phyloP scores from a whole-genome alignment of 371 early-diverging fungal species.

The Parasitella parasitica region DNA sequence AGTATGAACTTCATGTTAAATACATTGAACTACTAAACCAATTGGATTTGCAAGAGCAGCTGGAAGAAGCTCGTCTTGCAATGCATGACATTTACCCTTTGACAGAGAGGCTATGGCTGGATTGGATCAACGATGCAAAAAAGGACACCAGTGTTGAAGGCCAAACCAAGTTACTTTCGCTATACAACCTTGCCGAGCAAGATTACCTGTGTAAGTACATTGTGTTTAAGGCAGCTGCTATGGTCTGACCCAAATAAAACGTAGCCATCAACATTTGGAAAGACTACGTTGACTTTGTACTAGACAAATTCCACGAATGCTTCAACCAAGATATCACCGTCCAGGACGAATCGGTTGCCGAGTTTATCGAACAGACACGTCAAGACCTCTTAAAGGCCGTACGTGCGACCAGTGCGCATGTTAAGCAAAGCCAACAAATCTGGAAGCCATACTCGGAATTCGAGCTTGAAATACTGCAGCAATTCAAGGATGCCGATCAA shows the following conservation, averaged over 20 bases:
- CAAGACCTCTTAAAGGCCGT: constrained; percentile 40
- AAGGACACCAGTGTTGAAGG: constrained; percentile 29
- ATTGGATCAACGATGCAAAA: constrained; percentile 66
- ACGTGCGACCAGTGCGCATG: constrained; percentile 46
- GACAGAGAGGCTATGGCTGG: constrained; percentile 62
- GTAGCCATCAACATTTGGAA: constrained; percentile 63
- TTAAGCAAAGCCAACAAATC: constrained; percentile 55
- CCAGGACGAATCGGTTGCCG: constrained; percentile 14
- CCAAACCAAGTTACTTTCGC: constrained; percentile 32
- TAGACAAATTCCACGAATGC: constrained; percentile 25
- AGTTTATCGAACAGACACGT: constrained; percentile 34
- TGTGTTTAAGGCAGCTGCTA: no score
- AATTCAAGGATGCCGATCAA: constrained; percentile 15
- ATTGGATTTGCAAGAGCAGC: constrained; percentile 37
- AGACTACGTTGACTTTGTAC: constrained; percentile 48
- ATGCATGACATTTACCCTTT: constrained; percentile 65
- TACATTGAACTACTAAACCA: constrained; percentile 28
- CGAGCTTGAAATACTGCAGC: constrained; percentile 32
- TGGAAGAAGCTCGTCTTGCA: constrained; percentile 49
- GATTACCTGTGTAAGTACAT: constrained; percentile 71
- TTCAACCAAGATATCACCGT: constrained; percentile 31
- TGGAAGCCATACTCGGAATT: constrained; percentile 61
- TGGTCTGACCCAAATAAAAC: no score
- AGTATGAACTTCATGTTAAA: constrained; percentile 38
- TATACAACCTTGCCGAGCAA: constrained; percentile 49